A percentile compares a stretch with the other conserved stretches of the same genome.
phyloP scores from a whole-genome alignment of 2,329 filamentous ascomycete genomes.

The Blumeria graminis region DNA sequence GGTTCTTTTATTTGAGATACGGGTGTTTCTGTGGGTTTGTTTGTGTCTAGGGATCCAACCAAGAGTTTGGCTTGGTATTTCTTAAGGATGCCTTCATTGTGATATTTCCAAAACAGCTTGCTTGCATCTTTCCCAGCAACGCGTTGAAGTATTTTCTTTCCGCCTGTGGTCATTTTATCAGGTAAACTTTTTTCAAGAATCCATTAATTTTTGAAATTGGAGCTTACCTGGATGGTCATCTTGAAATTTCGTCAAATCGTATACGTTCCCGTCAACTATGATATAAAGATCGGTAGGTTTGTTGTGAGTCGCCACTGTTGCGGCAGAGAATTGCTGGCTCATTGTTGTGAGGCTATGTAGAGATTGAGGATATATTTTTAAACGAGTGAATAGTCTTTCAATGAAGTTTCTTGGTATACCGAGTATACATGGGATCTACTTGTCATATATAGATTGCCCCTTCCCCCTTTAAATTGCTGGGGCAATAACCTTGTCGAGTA shows the following conservation, averaged over 20 bases:
- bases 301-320: conserved; percentile 80
- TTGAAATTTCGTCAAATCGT: conserved; percentile 76
- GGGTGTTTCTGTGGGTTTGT: conserved; percentile 29
- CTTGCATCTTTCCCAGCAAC: conserved; percentile 16
- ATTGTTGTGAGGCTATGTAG: conserved; percentile 22
- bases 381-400: too few species aligned
- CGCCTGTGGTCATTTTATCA: conserved; percentile 19
- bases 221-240: conserved; percentile 53
- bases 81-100: conserved; percentile 15
- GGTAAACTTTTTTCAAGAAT: neutral
- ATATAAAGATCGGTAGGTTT: conserved; percentile 72
- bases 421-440: too few species aligned
- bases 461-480: too few species aligned
- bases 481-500: too few species aligned
- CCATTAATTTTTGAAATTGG: neutral
- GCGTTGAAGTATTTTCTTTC: conserved; percentile 15
- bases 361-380: too few species aligned
- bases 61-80: conserved; percentile 60
- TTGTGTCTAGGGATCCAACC: conserved; percentile 44
- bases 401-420: too few species aligned
- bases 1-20: conserved; percentile 4
- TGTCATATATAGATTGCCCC: too few species aligned
- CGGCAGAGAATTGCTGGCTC: conserved; percentile 65
- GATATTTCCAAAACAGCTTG: conserved; percentile 17
- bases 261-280: conserved; percentile 83